These are phyloP conservation scores for Cercospora sesami DNA, from an alignment of 2,329 filamentous ascomycete species.

Conservation along the genomic window DNA sequence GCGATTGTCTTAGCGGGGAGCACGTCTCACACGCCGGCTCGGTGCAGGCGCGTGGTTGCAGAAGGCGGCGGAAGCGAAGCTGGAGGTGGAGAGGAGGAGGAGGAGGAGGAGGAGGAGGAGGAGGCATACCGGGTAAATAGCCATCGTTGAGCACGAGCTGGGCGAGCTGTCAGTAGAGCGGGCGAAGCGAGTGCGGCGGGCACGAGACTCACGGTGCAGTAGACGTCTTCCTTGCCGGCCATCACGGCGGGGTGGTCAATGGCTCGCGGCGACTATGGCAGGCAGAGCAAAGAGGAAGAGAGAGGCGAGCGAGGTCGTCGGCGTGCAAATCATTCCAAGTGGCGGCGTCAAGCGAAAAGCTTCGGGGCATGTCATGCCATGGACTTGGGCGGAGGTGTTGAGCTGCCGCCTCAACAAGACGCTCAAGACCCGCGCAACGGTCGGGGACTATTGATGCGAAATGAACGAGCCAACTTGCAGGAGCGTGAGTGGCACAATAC, in stretches of 20 bases:
- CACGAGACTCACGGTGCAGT: conserved; percentile 59
- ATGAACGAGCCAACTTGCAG: not conserved
- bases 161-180: not conserved
- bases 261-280: not conserved
- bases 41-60: conserved; percentile 5
- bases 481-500: not conserved
- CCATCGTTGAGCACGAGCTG: conserved; percentile 89
- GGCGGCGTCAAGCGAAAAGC: not conserved
- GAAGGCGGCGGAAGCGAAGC: conserved; percentile 1
- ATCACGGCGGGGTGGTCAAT: conserved; percentile 12
- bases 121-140: conserved; percentile 78
- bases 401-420: conserved; percentile 2
- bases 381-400: not conserved
- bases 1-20: conserved; percentile 23
- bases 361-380: not conserved
- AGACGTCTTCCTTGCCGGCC: conserved; percentile 57
- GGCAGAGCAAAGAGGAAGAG: not conserved
- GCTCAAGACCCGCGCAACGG: not conserved
- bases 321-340: not conserved
- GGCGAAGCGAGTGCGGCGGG: not conserved
- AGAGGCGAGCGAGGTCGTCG: not conserved
- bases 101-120: not conserved
- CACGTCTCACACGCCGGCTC: not conserved
- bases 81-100: not conserved
- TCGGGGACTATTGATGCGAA: not conserved